Evolutionary conservation across 139 green algal genomes (phyloP).

Genomic region (Trebouxia sp.): DNA sequence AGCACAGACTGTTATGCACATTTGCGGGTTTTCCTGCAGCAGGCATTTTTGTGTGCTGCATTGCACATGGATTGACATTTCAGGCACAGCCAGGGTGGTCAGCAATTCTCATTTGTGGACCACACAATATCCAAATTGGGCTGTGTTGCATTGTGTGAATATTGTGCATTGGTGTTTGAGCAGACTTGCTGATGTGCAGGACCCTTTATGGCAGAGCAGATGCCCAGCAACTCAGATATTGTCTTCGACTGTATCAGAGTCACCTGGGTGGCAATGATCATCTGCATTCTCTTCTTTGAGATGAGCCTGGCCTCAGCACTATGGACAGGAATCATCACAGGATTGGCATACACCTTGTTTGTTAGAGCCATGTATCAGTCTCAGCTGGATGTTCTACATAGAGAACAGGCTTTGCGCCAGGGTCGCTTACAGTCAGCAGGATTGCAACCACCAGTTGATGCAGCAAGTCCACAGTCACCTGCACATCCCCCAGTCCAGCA

Average conservation of each 20-base stretch:
- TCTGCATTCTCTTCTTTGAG: conserved; percentile 74
- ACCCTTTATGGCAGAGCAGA: conserved; percentile 30
- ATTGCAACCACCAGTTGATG: not conserved
- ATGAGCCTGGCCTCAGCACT: conserved; percentile 56
- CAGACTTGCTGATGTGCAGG: too few species aligned
- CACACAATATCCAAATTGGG: too few species aligned
- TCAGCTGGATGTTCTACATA: conserved; percentile 39
- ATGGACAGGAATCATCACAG: conserved; percentile 59
- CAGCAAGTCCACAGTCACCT: not conserved
- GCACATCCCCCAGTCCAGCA: not conserved
- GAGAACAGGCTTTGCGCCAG: conserved; percentile 21
- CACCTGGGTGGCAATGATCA: conserved; percentile 74
- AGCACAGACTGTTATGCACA: too few species aligned
- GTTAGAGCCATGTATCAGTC: conserved; percentile 57
- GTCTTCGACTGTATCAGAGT: conserved; percentile 84
- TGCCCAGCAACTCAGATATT: conserved; percentile 60
- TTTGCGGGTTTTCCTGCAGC: too few species aligned
- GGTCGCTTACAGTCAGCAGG: not conserved
- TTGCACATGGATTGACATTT: too few species aligned
- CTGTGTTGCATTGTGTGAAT: too few species aligned
- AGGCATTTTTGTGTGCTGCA: not conserved
- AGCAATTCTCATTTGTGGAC: too few species aligned
- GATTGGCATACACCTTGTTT: conserved; percentile 58
- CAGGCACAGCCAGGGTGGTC: too few species aligned
- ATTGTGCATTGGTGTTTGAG: too few species aligned